A percentile compares a stretch with the other conserved stretches of the same genome.
These are phyloP conservation scores for Aspergillus pseudoterreus DNA, from an alignment of 2,329 filamentous ascomycete species.

Conservation along the genomic window DNA sequence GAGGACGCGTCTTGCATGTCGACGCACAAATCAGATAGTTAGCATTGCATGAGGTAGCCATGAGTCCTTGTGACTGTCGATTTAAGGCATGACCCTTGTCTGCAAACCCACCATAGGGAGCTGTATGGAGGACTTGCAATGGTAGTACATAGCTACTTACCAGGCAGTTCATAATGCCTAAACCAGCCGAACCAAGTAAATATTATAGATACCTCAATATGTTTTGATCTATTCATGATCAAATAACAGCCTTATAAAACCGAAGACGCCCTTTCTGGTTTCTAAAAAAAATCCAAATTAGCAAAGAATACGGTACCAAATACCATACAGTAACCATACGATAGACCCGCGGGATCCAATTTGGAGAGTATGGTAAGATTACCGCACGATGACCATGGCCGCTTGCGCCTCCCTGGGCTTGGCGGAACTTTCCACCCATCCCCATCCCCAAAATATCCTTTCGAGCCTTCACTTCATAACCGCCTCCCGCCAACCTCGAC, in stretches of 20 bases:
- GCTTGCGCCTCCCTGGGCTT: slow-evolving; percentile 36
- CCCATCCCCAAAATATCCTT: slow-evolving; percentile 24
- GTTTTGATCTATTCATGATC: no score
- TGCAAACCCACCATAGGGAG: no score
- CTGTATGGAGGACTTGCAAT: no score
- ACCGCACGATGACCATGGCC: slow-evolving; percentile 22
- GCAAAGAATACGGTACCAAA: not conserved
- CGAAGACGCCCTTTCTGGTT: not conserved
- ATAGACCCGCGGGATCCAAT: slow-evolving; percentile 11
- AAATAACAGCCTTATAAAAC: no score
- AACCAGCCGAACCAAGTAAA: no score
- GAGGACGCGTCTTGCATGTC: slow-evolving; percentile 10
- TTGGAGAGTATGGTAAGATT: slow-evolving; percentile 18
- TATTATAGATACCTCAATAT: no score
- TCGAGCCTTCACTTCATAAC: slow-evolving; percentile 20
- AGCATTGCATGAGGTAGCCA: not conserved
- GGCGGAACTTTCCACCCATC: slow-evolving; percentile 28
- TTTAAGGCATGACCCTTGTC: no score
- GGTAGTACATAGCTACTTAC: no score
- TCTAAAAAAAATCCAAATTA: slow-evolving; percentile 6
- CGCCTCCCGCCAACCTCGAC: slow-evolving; percentile 17
- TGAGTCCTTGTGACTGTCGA: not conserved
- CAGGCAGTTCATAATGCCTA: no score
- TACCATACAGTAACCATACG: slow-evolving; percentile 11
- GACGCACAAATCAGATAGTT: not conserved